Evolutionary conservation across 805 yeast genomes (phyloP), one percentile per base, ranked within the genome.

Genomic region (Ogataea paradorogensis): DNA sequence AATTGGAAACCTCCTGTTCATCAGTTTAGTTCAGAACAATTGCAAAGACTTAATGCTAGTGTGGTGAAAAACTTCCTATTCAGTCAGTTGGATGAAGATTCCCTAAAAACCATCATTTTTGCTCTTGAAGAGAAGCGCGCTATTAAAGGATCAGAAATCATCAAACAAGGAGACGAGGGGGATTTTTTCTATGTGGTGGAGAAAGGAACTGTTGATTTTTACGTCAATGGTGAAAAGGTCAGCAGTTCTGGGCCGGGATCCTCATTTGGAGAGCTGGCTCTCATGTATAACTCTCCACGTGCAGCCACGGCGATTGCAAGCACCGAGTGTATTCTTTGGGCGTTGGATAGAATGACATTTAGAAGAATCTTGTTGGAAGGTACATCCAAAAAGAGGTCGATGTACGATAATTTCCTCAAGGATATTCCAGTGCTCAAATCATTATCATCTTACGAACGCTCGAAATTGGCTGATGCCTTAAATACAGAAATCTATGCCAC

Each of bases 241-340:
- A 82, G 77, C 58, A 70, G 84, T 1, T 74, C 86, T n/a, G 83
- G 86, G 8, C 80, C 87, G 27, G 97, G 98, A 6, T 78, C 95
- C 4, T 82, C 91, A 31, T 93, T 93, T 65, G 99, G 99, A 59
- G 99, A 93, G 65, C 74, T 93, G 56, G 99, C 99, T 3, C 74
- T 93, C 54, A 89, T 93, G 96, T 91, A 93, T 69, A 91, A 93
- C 63, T 81, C 96, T 14, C 97, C 97, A 46, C 81, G 99, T 66
- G 98, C 98, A 7, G 98, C 98, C 8, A 88, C 98, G 1, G 97
- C 86, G 1, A 55, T 74, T 20, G 90, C 96, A 8, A 62, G 70
- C 16, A 72, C 84, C 7, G 87, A 84, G 45, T 74, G 83, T 54
- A 78, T 78, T 23, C 71, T 91, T 36, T 91, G 96, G 96, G 93